These are phyloP conservation scores for Cercospora sp. DNA, from an alignment of 2,329 filamentous ascomycete species.

Conservation along the genomic window DNA sequence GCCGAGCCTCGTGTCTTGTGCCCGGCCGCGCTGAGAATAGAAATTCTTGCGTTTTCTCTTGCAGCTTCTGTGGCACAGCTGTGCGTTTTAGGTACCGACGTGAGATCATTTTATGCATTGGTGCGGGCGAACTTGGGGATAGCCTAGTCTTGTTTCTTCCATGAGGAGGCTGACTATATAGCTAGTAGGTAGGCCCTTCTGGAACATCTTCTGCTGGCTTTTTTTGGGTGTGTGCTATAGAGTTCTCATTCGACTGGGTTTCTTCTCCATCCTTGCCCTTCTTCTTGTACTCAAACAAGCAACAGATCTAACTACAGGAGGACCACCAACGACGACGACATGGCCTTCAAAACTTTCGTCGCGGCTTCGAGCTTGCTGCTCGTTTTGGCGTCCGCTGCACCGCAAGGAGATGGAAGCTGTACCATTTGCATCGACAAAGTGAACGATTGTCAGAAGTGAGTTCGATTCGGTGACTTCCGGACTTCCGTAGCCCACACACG, in stretches of 20 bases:
- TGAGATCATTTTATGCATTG: not conserved
- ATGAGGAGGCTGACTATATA: not conserved
- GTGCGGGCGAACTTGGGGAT: not conserved
- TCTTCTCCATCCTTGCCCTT: not conserved
- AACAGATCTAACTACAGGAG: not conserved
- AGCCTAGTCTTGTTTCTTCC: not conserved
- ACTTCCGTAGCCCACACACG: not conserved
- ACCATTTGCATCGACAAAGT: not conserved
- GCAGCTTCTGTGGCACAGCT: not conserved
- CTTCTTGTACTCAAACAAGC: not conserved
- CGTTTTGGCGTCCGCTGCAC: not conserved
- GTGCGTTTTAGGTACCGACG: not conserved
- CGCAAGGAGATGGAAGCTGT: not conserved
- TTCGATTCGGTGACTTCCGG: not conserved
- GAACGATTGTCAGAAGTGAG: slow-evolving; percentile 5
- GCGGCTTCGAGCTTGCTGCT: not conserved
- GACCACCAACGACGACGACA: not conserved
- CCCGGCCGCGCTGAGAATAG: not conserved
- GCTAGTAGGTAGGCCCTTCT: not conserved
- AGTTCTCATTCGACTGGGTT: not conserved
- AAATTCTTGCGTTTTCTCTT: not conserved
- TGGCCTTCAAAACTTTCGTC: not conserved
- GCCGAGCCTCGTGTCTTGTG: not conserved
- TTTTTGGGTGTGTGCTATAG: not conserved
- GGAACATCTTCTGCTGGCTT: not conserved